These are phyloP conservation scores for Phytophthora agathidicida DNA, from an alignment of 352 stramenopile species.

Conservation along the genomic window DNA sequence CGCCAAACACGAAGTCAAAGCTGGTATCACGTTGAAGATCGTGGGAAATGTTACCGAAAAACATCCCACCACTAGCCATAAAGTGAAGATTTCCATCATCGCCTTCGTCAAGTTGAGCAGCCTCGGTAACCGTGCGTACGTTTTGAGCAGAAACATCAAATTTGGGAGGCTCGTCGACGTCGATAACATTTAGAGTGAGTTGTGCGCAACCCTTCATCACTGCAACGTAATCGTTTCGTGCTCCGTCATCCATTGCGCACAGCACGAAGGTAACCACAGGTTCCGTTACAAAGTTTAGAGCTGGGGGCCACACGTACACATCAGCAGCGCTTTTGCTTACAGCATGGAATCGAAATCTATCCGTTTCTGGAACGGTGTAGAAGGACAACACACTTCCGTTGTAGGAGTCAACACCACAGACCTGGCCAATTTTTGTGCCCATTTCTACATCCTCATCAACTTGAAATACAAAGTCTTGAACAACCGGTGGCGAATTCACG, in stretches of 20 bases:
- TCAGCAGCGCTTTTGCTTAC: constrained; percentile 30
- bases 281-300: constrained; percentile 48
- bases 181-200: constrained; percentile 39
- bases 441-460: constrained; percentile 18
- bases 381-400: constrained; percentile 49
- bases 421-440: constrained; percentile 39
- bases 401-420: constrained; percentile 42
- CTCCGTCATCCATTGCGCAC: constrained; percentile 60
- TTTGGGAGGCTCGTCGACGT: constrained; percentile 50
- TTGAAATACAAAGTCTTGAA: constrained; percentile 22
- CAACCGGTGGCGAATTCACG: constrained; percentile 23
- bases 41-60: constrained; percentile 26
- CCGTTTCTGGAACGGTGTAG: constrained; percentile 34
- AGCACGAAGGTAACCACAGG: constrained; percentile 36
- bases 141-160: constrained; percentile 13
- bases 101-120: constrained; percentile 19
- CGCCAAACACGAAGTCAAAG: constrained; percentile 46
- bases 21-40: neutral
- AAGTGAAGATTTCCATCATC: constrained; percentile 14
- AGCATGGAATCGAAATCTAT: constrained; percentile 33
- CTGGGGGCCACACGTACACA: constrained; percentile 34
- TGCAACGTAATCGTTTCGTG: constrained; percentile 43
- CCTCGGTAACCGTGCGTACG: constrained; percentile 4
- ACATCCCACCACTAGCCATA: constrained; percentile 16
- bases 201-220: constrained; percentile 54